Evolutionary conservation across 306 rosid species (phyloP), one percentile per base, ranked within the genome.

Genomic region (Hippophae rhamnoides): DNA sequence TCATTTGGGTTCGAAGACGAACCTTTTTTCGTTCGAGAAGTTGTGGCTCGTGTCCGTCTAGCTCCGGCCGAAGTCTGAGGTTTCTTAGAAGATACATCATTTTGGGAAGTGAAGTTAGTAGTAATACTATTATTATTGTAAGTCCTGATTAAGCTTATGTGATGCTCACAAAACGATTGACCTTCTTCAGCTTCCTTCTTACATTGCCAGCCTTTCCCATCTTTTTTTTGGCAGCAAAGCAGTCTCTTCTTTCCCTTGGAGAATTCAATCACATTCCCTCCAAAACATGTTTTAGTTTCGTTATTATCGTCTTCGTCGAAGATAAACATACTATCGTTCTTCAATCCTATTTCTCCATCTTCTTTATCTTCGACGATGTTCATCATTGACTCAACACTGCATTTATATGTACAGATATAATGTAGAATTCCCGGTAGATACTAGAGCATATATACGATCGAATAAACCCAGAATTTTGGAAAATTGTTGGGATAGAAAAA

Each of bases 301-400:
- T 13, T 23, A 14, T 49, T 23, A 1, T 49, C 26, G 11, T 49
- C 13, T 12, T 49, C 53, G 14, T 49, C 25, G 14, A 49, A 2
- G 14, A 49, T 49, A 7, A 23, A 14, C 25, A 49, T n/a, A n/a
- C 13, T 41, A n/a, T n/a, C 52, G 47, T 27, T 60, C 61, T 13
- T 60, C 64, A 27, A 23, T 69, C 44, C 58, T 55, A 48, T 67
- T 70, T 42, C 48, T 55, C 18, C 43, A 43, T 43, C 5, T 13
- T 61, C 73, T 41, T 75, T 65, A 7, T 67, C 65, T 6, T 63
- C 41, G 59, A 38, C 46, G 6, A 41, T 25, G 8, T 75, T 78
- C 82, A 76, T 83, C 79, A 70, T 66, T 9, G 92, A 86, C 42
- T 77, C 76, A 0, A 78, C 80, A 49, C 93, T 86, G 81, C 66